phyloP scores from a whole-genome alignment of 208 protist species.

The Leishmania tropica region DNA sequence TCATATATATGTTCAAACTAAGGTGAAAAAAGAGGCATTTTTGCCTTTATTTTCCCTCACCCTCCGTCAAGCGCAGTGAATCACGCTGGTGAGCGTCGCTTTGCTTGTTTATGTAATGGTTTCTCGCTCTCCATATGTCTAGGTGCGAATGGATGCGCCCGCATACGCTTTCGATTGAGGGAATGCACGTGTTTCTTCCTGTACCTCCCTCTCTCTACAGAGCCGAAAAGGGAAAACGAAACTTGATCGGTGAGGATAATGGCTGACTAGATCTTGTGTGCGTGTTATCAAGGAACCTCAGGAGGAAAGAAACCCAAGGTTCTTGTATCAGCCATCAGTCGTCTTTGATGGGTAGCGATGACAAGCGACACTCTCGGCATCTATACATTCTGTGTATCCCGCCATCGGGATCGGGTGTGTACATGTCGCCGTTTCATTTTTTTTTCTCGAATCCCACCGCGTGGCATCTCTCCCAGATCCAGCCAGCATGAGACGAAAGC shows the following conservation, averaged over 20 bases:
- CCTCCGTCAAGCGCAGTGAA: not conserved
- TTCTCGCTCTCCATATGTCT: not conserved
- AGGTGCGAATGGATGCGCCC: not conserved
- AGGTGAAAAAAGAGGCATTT: not conserved
- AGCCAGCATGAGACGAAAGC: not conserved
- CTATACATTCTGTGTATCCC: not conserved
- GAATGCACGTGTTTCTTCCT: not conserved
- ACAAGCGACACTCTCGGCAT: not conserved
- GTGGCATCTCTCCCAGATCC: not conserved
- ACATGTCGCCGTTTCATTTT: constrained; percentile 2
- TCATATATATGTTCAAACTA: not conserved
- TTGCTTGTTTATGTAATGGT: not conserved
- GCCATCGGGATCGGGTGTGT: not conserved
- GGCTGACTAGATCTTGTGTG: not conserved
- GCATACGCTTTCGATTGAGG: not conserved
- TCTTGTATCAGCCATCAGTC: not conserved
- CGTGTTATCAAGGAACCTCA: not conserved
- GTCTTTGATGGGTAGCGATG: not conserved
- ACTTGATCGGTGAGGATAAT: constrained; percentile 1
- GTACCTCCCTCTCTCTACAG: not conserved
- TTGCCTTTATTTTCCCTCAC: not conserved
- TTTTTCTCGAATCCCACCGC: not conserved
- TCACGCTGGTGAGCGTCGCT: not conserved
- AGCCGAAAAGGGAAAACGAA: not conserved
- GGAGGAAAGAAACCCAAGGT: not conserved